Percentiles rank a stretch among this genome's conserved stretches.
Evolutionary conservation across 2,329 filamentous ascomycete species (phyloP).

Genomic region (Ascochyta pisi): DNA sequence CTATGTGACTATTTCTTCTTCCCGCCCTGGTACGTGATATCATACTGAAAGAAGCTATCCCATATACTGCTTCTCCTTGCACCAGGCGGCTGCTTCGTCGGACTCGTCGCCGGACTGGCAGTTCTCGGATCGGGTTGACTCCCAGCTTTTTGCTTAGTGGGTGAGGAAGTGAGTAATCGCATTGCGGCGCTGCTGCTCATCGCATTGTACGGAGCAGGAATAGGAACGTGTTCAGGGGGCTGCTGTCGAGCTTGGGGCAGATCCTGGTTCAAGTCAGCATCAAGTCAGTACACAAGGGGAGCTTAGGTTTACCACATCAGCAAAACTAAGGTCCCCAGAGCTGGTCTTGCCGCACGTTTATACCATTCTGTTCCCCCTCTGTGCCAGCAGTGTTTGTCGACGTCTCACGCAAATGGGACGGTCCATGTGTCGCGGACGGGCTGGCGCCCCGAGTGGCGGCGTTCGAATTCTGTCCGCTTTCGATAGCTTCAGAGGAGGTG

Average conservation of each 20-base stretch:
- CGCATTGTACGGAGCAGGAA: slow-evolving; percentile 19
- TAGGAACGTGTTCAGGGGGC: slow-evolving; percentile 25
- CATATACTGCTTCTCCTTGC: slow-evolving; percentile 45
- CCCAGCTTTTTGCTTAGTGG: slow-evolving; percentile 24
- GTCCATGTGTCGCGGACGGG: slow-evolving; percentile 40
- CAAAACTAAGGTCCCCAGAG: slow-evolving; percentile 53
- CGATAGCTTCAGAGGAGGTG: slow-evolving; percentile 29
- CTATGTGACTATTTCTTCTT: slow-evolving; percentile 37
- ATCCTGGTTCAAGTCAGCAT: slow-evolving; percentile 21
- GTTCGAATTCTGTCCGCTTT: slow-evolving; percentile 37
- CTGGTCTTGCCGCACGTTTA: slow-evolving; percentile 54
- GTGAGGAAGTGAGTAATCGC: slow-evolving; percentile 22
- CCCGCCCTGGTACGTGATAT: slow-evolving; percentile 49
- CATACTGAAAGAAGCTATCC: slow-evolving; percentile 50
- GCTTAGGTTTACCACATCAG: slow-evolving; percentile 42
- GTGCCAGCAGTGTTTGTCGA: slow-evolving; percentile 30
- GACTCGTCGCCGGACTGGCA: slow-evolving; percentile 32
- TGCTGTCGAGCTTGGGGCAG: slow-evolving; percentile 10
- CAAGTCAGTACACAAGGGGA: slow-evolving; percentile 18
- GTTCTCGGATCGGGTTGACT: slow-evolving; percentile 27
- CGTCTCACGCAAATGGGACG: slow-evolving; percentile 44
- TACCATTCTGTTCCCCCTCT: slow-evolving; percentile 38
- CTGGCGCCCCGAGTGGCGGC: slow-evolving; percentile 43
- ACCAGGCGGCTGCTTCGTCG: slow-evolving; percentile 25
- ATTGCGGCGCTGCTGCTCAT: slow-evolving; percentile 16